Base-by-base conservation (phyloP, 2,329 filamentous ascomycete genomes). In the Colletotrichum sp. region DNA sequence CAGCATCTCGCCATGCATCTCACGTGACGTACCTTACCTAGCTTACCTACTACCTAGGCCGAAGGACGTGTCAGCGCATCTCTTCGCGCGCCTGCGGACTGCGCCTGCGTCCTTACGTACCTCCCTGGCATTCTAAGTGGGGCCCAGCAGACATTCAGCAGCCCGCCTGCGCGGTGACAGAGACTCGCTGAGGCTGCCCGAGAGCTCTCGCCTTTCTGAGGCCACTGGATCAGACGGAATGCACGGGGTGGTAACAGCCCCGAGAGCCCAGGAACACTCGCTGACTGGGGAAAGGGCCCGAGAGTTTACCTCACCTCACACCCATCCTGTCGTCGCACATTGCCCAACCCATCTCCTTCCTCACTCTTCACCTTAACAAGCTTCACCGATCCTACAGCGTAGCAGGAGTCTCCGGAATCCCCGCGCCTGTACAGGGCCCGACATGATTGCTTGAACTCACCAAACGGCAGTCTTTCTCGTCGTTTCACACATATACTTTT, bases 391-490 rank as follows among this genome's bases (percentile, higher is more conserved):
- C n/a, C 39, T 52, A 21, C 44, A 52, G 44, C 13, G 13, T 55
- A 15, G 52, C 66, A 59, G 32, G 15, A 60, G 30, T 32, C 13
- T n/a, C n/a, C 57, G 32, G 67, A 57, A 30, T 39, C 26, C n/a
- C 26, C 28, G 65, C 65, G 15, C 69, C 16, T 66, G 69, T 55
- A 72, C 30, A 63, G 32, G 60, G 28, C 34, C 30, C 30, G 57
- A 63, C 32, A 76, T 76, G 73, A 57, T 26, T 32, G 39, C 26
- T 73, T 76, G 64, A 73, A 28, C n/a, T n/a, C n/a, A 57, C 18
- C 30, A 15, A 28, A 64, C 69, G 73, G 73, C 57, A 68, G 73
- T 68, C 26, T 26, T 57, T 28, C 63, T 68, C 62, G 72, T 70
- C 69, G 73, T 63, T 60, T n/a, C 59, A n/a, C 15, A 39, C 8